phyloP scores from a whole-genome alignment of 2,329 filamentous ascomycete species.

The Byssochlamys sp. region DNA sequence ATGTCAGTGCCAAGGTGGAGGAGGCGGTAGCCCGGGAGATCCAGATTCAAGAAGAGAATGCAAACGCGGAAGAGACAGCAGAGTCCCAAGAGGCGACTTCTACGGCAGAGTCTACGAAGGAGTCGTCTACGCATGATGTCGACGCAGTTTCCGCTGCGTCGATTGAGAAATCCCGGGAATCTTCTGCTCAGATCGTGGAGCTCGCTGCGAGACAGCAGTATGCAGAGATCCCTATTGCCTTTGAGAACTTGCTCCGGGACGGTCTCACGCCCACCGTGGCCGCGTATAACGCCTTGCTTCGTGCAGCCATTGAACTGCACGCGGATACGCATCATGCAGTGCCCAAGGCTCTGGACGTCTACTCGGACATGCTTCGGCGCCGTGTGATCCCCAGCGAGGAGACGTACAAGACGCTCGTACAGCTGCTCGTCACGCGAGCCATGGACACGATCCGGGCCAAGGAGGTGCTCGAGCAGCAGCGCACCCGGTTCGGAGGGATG shows the following conservation, averaged over 20 bases:
- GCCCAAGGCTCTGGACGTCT: constrained; percentile 85
- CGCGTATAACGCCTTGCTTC: constrained; percentile 85
- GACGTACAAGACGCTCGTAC: constrained; percentile 81
- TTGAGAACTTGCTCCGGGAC: constrained; percentile 78
- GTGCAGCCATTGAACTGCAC: constrained; percentile 74
- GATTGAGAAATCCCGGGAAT: constrained; percentile 55
- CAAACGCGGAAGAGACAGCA: constrained; percentile 31
- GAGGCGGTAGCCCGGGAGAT: constrained; percentile 75
- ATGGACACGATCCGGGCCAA: constrained; percentile 68
- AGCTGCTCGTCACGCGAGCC: constrained; percentile 68
- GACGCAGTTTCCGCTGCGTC: constrained; percentile 40
- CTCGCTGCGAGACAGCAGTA: constrained; percentile 64
- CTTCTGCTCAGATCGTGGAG: constrained; percentile 68
- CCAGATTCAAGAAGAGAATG: constrained; percentile 47
- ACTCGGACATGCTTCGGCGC: constrained; percentile 87
- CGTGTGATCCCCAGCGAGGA: constrained; percentile 70
- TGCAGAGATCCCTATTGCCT: constrained; percentile 79
- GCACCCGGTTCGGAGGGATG: constrained; percentile 74
- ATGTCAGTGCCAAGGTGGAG: constrained; percentile 66
- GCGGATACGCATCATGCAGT: constrained; percentile 72
- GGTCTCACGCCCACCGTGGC: constrained; percentile 69
- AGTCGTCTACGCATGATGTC: constrained; percentile 17
- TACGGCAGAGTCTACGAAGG: constrained; percentile 13
- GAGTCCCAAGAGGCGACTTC: constrained; percentile 17
- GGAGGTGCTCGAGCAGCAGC: constrained; percentile 66